Conservation (phyloP, 2,329 filamentous ascomycete genomes). For the Talaromyces sp. region DNA sequence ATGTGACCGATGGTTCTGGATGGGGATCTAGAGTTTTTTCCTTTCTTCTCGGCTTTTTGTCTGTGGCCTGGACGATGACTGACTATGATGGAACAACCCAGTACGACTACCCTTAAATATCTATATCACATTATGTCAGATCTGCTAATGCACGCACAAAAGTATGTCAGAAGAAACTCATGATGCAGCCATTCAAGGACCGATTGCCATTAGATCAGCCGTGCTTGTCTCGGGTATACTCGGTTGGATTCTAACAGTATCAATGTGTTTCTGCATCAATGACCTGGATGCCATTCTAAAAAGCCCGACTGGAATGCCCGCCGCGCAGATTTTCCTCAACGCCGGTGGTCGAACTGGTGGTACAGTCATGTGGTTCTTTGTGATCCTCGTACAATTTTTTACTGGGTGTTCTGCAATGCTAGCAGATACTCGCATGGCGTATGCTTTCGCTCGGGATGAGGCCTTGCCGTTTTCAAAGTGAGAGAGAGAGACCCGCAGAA, state of each 20-base stretch:
- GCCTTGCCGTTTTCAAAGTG: constrained; percentile 58
- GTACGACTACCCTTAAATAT: constrained; percentile 28
- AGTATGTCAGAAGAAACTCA: constrained; percentile 65
- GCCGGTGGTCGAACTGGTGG: constrained; percentile 55
- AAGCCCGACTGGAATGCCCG: constrained; percentile 57
- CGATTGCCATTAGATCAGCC: constrained; percentile 55
- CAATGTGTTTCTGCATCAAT: constrained; percentile 59
- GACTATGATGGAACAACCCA: constrained; percentile 65
- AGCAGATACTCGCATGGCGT: constrained; percentile 60
- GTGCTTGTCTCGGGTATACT: constrained; percentile 57
- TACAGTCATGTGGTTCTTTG: constrained; percentile 58
- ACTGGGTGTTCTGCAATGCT: constrained; percentile 62
- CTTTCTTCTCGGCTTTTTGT: constrained; percentile 54
- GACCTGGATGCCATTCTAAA: constrained; percentile 54
- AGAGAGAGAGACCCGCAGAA: constrained; percentile 13
- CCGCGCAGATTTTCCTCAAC: constrained; percentile 57
- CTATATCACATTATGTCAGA: not conserved
- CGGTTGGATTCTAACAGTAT: constrained; percentile 61
- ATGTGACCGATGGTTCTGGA: constrained; percentile 59
- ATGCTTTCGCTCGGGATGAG: constrained; percentile 57
- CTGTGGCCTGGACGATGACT: constrained; percentile 56
- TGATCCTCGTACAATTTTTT: constrained; percentile 62
- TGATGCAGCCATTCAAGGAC: constrained; percentile 57
- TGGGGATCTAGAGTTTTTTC: constrained; percentile 60
- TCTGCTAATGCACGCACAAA: constrained; percentile 11